Conservation (phyloP, 352 stramenopile species). For the Salisapilia sapeloensis region DNA sequence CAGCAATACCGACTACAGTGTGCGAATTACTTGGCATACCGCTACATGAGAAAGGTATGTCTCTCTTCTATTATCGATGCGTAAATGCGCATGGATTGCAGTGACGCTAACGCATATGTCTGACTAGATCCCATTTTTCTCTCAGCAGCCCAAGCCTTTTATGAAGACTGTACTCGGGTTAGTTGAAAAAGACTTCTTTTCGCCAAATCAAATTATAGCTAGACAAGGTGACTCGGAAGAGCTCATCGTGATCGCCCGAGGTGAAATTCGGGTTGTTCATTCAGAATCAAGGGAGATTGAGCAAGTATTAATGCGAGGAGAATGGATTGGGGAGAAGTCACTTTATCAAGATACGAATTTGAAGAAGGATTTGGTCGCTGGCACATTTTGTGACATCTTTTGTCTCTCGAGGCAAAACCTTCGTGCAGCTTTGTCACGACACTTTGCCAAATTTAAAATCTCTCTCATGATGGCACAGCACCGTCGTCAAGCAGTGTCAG, state of each 20-base stretch:
- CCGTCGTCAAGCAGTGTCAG: too few species aligned
- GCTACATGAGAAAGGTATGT: slow-evolving; percentile 11
- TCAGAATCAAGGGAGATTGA: not conserved
- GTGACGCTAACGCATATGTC: too few species aligned
- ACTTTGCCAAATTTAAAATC: slow-evolving; percentile 3
- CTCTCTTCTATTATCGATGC: too few species aligned
- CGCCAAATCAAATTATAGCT: slow-evolving; percentile 17
- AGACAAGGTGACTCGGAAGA: slow-evolving; percentile 15
- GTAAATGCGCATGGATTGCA: too few species aligned
- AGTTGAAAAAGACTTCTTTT: slow-evolving; percentile 26
- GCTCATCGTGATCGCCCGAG: slow-evolving; percentile 29
- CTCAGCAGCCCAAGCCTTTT: slow-evolving; percentile 23
- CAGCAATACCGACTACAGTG: slow-evolving; percentile 30
- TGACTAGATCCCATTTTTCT: slow-evolving; percentile 19
- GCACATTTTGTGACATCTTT: slow-evolving; percentile 32
- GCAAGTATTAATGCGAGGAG: too few species aligned
- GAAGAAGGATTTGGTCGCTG: slow-evolving; percentile 11
- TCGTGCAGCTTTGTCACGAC: slow-evolving; percentile 12
- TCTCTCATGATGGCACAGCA: too few species aligned
- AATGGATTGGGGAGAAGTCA: slow-evolving; percentile 24
- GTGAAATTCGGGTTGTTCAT: slow-evolving; percentile 22
- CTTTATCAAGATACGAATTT: slow-evolving; percentile 24
- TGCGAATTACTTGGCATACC: slow-evolving; percentile 30
- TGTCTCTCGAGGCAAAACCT: slow-evolving; percentile 9
- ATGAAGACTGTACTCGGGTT: slow-evolving; percentile 22